Evolutionary conservation across 495 filamentous ascomycete genomes (phyloP).

Genomic region (Aspergillus egyptiacus): DNA sequence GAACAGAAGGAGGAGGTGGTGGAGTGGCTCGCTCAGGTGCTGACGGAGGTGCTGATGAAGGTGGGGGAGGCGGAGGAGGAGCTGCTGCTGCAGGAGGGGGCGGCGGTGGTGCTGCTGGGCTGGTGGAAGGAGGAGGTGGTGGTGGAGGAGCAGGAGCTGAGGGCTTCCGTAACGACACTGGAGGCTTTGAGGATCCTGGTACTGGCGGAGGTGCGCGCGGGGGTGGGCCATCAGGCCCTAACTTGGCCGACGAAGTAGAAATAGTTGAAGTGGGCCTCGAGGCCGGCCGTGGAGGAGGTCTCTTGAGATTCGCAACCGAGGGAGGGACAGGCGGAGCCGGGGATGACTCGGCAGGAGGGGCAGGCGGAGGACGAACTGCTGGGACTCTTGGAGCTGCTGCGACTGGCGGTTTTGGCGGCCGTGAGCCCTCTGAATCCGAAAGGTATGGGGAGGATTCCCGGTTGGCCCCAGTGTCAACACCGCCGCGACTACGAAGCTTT

Average conservation of each 20-base stretch:
- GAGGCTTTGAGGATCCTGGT: conserved; percentile 47
- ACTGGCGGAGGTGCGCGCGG: conserved; percentile 64
- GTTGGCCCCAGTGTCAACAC: conserved; percentile 82
- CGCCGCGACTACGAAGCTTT: conserved; percentile 83
- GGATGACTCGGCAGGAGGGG: conserved; percentile 49
- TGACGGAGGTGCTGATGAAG: conserved; percentile 36
- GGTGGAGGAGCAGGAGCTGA: conserved; percentile 38
- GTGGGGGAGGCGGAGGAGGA: conserved; percentile 33
- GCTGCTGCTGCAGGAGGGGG: conserved; percentile 44
- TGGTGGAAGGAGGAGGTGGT: conserved; percentile 37
- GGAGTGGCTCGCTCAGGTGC: conserved; percentile 35
- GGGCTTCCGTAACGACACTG: conserved; percentile 38
- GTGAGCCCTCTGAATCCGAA: conserved; percentile 68
- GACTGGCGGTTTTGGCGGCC: conserved; percentile 52
- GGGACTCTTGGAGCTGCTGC: conserved; percentile 60
- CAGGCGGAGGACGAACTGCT: conserved; percentile 44
- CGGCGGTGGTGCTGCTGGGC: conserved; percentile 42
- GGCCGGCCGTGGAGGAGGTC: conserved; percentile 45
- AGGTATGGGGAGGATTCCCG: conserved; percentile 64
- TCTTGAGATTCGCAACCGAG: conserved; percentile 55
- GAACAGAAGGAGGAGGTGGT: conserved; percentile 40
- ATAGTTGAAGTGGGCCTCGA: conserved; percentile 48
- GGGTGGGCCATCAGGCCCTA: conserved; percentile 46
- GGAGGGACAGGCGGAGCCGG: conserved; percentile 49
- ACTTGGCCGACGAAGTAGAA: conserved; percentile 43